phyloP scores from a whole-genome alignment of 2,329 filamentous ascomycete species.

The Clonostachys rhizophaga region DNA sequence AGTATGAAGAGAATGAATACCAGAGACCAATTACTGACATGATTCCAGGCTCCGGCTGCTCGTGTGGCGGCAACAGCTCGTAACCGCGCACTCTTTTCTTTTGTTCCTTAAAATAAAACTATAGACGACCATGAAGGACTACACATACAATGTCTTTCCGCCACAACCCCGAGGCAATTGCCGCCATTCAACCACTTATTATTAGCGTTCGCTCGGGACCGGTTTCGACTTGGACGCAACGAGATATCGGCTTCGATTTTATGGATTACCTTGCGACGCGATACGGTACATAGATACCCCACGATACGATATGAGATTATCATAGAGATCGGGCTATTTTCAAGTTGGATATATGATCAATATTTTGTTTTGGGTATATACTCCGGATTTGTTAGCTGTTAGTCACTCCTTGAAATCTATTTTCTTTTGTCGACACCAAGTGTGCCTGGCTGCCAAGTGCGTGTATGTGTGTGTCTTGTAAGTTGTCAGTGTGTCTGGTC shows the following conservation, averaged over 20 bases:
- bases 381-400: background rate
- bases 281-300: background rate
- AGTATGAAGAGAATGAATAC: background rate
- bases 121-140: constrained; percentile 1
- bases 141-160: background rate
- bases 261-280: background rate
- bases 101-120: constrained; percentile 1
- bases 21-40: background rate
- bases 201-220: background rate
- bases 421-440: constrained; percentile 16
- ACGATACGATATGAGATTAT: too few relatives aligned
- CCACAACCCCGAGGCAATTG: background rate
- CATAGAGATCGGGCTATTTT: too few relatives aligned
- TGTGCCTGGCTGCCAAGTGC: constrained; percentile 41
- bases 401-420: background rate
- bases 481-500: too few relatives aligned
- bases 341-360: background rate
- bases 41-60: constrained; percentile 1
- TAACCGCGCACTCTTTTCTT: constrained; percentile 4
- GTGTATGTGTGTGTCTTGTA: too few relatives aligned
- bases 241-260: background rate
- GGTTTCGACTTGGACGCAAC: too few relatives aligned
- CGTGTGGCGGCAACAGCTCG: constrained; percentile 1
- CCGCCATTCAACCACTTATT: background rate
- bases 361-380: background rate